phyloP scores from a whole-genome alignment of 345 rosid genomes.

The Mallotus nudiflorus region DNA sequence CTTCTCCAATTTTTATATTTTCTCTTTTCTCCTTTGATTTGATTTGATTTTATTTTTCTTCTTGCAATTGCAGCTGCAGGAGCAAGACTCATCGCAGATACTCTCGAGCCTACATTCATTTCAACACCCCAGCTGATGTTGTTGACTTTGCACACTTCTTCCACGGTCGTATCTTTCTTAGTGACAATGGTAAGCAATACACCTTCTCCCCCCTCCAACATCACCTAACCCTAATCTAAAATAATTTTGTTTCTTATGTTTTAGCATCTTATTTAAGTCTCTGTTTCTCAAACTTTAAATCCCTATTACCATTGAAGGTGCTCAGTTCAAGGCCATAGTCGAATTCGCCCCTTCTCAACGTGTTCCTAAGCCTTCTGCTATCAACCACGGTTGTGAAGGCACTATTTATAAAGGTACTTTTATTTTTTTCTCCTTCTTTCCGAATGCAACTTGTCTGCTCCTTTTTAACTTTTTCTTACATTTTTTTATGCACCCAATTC shows the following conservation, averaged over 20 bases:
- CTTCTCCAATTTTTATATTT: no score
- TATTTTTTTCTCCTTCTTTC: not conserved
- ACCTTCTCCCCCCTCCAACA: not conserved
- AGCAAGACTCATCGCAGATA: slow-evolving; percentile 49
- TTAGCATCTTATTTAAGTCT: no score
- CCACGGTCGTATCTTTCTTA: slow-evolving; percentile 68
- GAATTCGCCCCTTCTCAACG: slow-evolving; percentile 78
- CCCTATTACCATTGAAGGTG: slow-evolving; percentile 32
- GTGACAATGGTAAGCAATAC: slow-evolving; percentile 65
- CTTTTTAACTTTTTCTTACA: not conserved
- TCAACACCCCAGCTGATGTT: slow-evolving; percentile 65
- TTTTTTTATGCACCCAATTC: no score
- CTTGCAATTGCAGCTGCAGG: slow-evolving; percentile 33
- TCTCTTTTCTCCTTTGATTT: not conserved
- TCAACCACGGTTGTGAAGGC: slow-evolving; percentile 68
- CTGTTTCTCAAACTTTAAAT: not conserved
- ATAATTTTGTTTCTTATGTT: no score
- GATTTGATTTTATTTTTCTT: not conserved
- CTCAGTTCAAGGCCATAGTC: slow-evolving; percentile 63
- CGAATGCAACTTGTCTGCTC: no score
- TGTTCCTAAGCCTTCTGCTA: slow-evolving; percentile 46
- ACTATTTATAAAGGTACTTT: slow-evolving; percentile 48
- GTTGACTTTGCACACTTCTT: slow-evolving; percentile 66
- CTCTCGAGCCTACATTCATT: slow-evolving; percentile 61
- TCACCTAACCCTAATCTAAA: no score